These are phyloP conservation scores for Cutaneotrichosporon sp. DNA, from an alignment of 1,284 basidiomycete species.

Conservation along the genomic window DNA sequence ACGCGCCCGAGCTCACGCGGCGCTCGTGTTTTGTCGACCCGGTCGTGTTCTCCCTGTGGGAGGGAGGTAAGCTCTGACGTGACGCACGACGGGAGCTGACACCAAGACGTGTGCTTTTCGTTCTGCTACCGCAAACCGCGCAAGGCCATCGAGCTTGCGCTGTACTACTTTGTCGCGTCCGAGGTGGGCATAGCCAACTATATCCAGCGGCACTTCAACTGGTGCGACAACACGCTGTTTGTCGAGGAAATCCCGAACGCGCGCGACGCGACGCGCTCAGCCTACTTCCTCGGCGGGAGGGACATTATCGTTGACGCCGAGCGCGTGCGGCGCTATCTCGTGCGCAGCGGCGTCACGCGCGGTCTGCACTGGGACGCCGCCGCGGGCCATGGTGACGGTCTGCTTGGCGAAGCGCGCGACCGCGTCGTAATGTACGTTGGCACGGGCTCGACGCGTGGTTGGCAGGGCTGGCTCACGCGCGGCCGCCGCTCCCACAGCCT, in stretches of 20 bases:
- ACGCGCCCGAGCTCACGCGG: conserved; percentile 60
- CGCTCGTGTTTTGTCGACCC: conserved; percentile 85
- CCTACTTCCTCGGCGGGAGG: conserved; percentile 71
- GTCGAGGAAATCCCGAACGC: conserved; percentile 80
- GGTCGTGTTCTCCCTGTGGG: conserved; percentile 74
- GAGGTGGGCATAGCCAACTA: conserved; percentile 82
- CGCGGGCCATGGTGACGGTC: conserved; percentile 66
- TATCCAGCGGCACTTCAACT: conserved; percentile 61
- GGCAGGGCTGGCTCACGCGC: conserved; percentile 28
- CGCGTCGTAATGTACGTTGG: conserved; percentile 63
- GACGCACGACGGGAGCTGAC: not conserved
- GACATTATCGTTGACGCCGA: conserved; percentile 73
- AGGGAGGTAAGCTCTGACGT: conserved; percentile 58
- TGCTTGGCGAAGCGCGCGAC: conserved; percentile 56
- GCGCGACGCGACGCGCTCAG: conserved; percentile 50
- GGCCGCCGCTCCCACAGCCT: conserved; percentile 29
- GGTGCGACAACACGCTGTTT: conserved; percentile 83
- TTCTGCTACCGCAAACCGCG: conserved; percentile 66
- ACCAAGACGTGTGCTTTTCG: conserved; percentile 76
- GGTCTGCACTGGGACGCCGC: conserved; percentile 65
- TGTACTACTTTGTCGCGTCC: conserved; percentile 77
- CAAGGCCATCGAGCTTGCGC: conserved; percentile 68
- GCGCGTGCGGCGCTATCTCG: conserved; percentile 68
- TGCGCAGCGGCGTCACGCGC: conserved; percentile 59
- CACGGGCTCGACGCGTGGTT: conserved; percentile 37